Evolutionary conservation across 2,329 filamentous ascomycete species (phyloP).

Genomic region (Aspergillus niger): DNA sequence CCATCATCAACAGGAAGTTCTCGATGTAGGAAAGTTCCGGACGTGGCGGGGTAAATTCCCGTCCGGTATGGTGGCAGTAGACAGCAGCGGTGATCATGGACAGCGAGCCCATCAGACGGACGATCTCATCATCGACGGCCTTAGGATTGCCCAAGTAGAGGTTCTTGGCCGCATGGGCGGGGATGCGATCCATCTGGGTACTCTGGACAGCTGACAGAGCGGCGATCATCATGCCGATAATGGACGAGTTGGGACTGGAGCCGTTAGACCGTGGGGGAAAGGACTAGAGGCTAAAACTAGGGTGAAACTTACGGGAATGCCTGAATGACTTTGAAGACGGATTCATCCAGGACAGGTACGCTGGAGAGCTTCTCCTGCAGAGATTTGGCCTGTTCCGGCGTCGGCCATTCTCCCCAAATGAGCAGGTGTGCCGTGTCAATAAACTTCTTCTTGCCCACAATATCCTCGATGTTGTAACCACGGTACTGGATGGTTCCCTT

Average conservation of each 20-base stretch:
- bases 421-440: background rate
- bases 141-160: background rate
- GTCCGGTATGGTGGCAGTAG: slow-evolving; percentile 57
- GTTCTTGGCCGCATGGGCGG: background rate
- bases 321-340: background rate
- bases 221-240: slow-evolving; percentile 22
- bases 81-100: slow-evolving; percentile 52
- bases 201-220: slow-evolving; percentile 45
- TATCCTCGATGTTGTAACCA: background rate
- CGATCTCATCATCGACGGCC: slow-evolving; percentile 52
- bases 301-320: background rate
- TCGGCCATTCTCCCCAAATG: background rate
- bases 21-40: slow-evolving; percentile 53
- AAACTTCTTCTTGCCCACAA: background rate
- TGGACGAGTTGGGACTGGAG: background rate
- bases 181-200: background rate
- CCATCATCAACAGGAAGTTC: slow-evolving; percentile 58
- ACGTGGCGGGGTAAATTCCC: slow-evolving; percentile 54
- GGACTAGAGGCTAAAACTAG: background rate
- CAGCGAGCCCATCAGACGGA: slow-evolving; percentile 51
- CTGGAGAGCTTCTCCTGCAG: background rate
- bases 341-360: background rate
- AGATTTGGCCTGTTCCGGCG: background rate
- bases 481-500: slow-evolving; percentile 6
- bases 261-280: background rate